Evolutionary conservation across 1,284 basidiomycete species (phyloP).

Genomic region (Microbotryum lychnidis-dioicae): DNA sequence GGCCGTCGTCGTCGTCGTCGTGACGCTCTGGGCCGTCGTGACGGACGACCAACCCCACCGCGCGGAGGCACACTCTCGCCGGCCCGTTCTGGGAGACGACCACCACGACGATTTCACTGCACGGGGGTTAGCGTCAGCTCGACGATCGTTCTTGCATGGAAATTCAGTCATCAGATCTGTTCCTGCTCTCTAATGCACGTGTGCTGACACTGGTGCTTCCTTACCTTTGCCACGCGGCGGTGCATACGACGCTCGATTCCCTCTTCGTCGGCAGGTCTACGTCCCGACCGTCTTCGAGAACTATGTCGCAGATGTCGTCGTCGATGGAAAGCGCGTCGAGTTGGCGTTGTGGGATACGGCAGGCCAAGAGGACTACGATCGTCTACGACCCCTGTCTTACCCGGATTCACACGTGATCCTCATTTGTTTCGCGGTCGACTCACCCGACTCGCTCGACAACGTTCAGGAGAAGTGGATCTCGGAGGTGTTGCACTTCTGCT

Average conservation of each 20-base stretch:
- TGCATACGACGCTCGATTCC: too few relatives aligned
- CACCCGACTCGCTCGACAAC: constrained; percentile 85
- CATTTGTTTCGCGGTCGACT: constrained; percentile 94
- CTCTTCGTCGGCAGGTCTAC: constrained; percentile 58
- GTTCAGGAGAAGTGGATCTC: constrained; percentile 98
- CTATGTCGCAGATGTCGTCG: constrained; percentile 72
- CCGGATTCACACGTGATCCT: constrained; percentile 95
- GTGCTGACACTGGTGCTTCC: too few relatives aligned
- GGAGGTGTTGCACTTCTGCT: constrained; percentile 95
- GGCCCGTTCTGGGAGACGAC: too few relatives aligned
- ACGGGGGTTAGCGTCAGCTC: too few relatives aligned
- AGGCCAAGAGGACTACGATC: constrained; percentile 96
- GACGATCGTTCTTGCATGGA: too few relatives aligned
- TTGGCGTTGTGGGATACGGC: constrained; percentile 97
- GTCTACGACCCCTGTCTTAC: constrained; percentile 85
- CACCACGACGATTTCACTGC: too few relatives aligned
- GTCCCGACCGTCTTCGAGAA: constrained; percentile 92
- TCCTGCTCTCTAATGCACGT: too few relatives aligned
- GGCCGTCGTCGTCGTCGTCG: not conserved
- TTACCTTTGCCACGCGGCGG: too few relatives aligned
- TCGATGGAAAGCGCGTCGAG: constrained; percentile 83
- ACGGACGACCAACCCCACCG: too few relatives aligned
- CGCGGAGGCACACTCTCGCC: too few relatives aligned
- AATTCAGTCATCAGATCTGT: too few relatives aligned
- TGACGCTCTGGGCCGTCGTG: too few relatives aligned